Conservation (phyloP, 371 early-diverging fungal species). For the Rhizomucor pusillus region DNA sequence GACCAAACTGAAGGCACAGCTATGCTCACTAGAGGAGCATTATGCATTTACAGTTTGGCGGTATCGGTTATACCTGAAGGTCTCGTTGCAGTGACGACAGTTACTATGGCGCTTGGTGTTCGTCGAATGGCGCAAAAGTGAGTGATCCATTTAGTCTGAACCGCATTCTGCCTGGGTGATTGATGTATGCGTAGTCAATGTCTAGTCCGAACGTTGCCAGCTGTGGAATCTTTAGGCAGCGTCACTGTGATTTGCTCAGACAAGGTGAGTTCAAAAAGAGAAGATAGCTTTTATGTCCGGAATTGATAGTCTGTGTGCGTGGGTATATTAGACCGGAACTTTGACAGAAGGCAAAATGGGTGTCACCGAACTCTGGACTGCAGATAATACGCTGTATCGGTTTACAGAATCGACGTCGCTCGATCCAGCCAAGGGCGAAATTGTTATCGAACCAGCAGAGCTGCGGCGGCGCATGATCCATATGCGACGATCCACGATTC, state of each 20-base stretch:
- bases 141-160: constrained; percentile 17
- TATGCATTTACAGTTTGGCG: constrained; percentile 44
- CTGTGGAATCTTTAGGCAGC: constrained; percentile 89
- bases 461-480: constrained; percentile 44
- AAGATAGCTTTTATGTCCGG: background rate
- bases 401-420: constrained; percentile 66
- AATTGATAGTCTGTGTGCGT: too few species aligned
- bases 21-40: background rate
- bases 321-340: constrained; percentile 77
- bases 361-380: constrained; percentile 68
- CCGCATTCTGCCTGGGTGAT: too few species aligned
- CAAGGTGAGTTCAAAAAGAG: constrained; percentile 77
- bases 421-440: constrained; percentile 64
- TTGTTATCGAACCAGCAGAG: constrained; percentile 36
- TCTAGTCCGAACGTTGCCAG: constrained; percentile 84
- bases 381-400: constrained; percentile 61
- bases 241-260: constrained; percentile 95
- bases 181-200: constrained; percentile 31
- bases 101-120: constrained; percentile 95
- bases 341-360: constrained; percentile 94
- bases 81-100: constrained; percentile 86
- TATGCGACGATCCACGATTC: constrained; percentile 12
- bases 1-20: background rate
- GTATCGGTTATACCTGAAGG: constrained; percentile 97
- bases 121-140: constrained; percentile 83